Base-by-base conservation (phyloP, 2,329 filamentous ascomycete species). In the Diaporthe amygdali region DNA sequence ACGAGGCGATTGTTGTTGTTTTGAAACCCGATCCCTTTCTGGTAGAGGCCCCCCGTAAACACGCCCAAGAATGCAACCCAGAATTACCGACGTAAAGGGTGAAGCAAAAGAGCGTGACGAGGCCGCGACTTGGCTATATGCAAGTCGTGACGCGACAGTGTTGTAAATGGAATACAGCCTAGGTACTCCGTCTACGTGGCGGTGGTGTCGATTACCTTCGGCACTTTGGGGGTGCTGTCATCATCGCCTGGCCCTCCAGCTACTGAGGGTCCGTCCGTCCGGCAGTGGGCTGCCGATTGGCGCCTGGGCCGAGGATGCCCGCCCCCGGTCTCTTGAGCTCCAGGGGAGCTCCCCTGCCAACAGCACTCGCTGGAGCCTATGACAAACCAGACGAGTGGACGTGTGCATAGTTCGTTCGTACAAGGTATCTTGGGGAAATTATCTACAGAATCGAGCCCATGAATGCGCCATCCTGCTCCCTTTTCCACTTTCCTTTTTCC, bases 401-500 rank as follows among this genome's bases (percentile, higher is more conserved):
- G 9, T 32, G 30, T 34, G 27, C 22, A 27, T 30, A 52, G 10
- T 34, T 34, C 22, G 12, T 34, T 37, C 51, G 34, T 68, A 66
- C 66, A 41, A 68, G 69, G 69, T 69, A 71, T 71, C 64, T 52
- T 68, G 37, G 68, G 32, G 37, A 49, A 41, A n/a, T n/a, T 64
- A 56, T 71, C 46, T 68, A 71, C 49, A 63, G 41, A 46, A 66
- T 71, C 39, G 44, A 68, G 37, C 32, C 54, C 44, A 39, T n/a
- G 37, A 22, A 59, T 49, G 34, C 39, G 37, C 68, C 39, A 20
- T 41, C 54, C 56, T 32, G 47, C 22, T n/a, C 44, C 49, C 14
- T 30, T 30, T 47, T 12, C 67, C 34, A 20, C 22, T 30, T 37
- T 30, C 51, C 22, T 12, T 51, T 51, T 32, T 22, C 64, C 34